These are phyloP conservation scores for Termitomyces sp. DNA, from an alignment of 768 basidiomycete species.

Conservation along the genomic window DNA sequence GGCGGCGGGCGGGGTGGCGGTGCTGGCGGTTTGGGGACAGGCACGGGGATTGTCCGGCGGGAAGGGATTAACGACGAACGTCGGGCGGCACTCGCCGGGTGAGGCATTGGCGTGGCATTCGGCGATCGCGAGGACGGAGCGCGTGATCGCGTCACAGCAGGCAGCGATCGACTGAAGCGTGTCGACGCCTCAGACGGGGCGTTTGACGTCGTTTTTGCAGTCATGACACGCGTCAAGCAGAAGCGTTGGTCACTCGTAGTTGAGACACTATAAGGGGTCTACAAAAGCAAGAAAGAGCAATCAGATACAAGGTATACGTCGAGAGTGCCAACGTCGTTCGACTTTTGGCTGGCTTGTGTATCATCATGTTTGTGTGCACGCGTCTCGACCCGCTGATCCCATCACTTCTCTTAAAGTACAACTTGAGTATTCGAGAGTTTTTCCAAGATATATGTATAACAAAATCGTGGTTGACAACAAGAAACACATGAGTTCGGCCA, in stretches of 20 bases:
- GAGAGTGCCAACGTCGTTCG: not conserved
- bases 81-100: slow-evolving; percentile 18
- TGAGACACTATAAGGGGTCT: not conserved
- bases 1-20: slow-evolving; percentile 21
- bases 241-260: not conserved
- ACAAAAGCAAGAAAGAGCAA: not conserved
- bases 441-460: too few relatives aligned
- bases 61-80: slow-evolving; percentile 22
- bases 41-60: slow-evolving; percentile 21
- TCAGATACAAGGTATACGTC: not conserved
- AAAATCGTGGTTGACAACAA: too few relatives aligned
- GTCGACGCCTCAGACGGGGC: slow-evolving; percentile 54
- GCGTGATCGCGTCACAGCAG: slow-evolving; percentile 41
- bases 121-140: slow-evolving; percentile 35
- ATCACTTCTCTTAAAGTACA: not conserved
- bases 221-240: not conserved
- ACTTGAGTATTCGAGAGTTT: too few relatives aligned
- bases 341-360: not conserved
- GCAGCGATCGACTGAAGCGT: slow-evolving; percentile 45
- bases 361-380: not conserved
- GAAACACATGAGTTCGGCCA: too few relatives aligned
- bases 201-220: slow-evolving; percentile 7
- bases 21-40: not conserved
- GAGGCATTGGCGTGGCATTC: slow-evolving; percentile 50
- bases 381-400: not conserved